Percentiles rank a stretch among this genome's conserved stretches.
Evolutionary conservation across 1,284 basidiomycete genomes (phyloP).

Genomic region (Veloboletus limbatus): DNA sequence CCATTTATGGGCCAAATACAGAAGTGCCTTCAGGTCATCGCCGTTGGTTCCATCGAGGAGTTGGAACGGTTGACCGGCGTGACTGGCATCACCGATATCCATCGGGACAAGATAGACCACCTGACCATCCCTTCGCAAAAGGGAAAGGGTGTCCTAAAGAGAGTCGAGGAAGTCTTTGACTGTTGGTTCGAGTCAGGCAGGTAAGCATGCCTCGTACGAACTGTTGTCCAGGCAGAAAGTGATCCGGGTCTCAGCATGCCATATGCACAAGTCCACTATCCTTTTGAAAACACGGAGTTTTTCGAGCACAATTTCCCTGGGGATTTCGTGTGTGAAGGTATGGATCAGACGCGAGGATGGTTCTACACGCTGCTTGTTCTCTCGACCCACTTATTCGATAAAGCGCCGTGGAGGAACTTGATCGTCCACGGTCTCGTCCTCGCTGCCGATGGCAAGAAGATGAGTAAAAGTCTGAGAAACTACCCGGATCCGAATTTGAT

Average conservation of each 20-base stretch:
- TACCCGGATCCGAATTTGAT: slow-evolving; percentile 97
- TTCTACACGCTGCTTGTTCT: slow-evolving; percentile 98
- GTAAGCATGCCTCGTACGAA: slow-evolving; percentile 40
- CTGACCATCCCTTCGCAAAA: slow-evolving; percentile 93
- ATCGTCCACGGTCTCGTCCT: slow-evolving; percentile 96
- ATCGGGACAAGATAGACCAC: slow-evolving; percentile 92
- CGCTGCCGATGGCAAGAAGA: slow-evolving; percentile 98
- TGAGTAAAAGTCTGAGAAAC: slow-evolving; percentile 98
- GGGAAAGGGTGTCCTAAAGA: slow-evolving; percentile 85
- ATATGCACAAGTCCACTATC: slow-evolving; percentile 96
- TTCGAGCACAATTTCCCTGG: slow-evolving; percentile 89
- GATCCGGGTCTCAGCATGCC: slow-evolving; percentile 77
- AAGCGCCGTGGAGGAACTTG: slow-evolving; percentile 97
- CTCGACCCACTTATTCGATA: slow-evolving; percentile 91
- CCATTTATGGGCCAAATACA: not conserved
- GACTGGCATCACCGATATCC: slow-evolving; percentile 86
- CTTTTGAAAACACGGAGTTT: slow-evolving; percentile 93
- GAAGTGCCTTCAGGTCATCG: slow-evolving; percentile 65
- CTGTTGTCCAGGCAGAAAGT: not conserved
- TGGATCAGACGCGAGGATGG: slow-evolving; percentile 96
- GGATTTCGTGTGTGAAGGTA: slow-evolving; percentile 98
- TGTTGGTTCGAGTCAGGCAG: slow-evolving; percentile 99
- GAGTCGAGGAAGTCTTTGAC: slow-evolving; percentile 97
- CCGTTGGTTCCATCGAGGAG: slow-evolving; percentile 86
- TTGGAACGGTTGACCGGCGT: slow-evolving; percentile 87